Conservation (phyloP, 345 rosid genomes). For the Mangifera indica region DNA sequence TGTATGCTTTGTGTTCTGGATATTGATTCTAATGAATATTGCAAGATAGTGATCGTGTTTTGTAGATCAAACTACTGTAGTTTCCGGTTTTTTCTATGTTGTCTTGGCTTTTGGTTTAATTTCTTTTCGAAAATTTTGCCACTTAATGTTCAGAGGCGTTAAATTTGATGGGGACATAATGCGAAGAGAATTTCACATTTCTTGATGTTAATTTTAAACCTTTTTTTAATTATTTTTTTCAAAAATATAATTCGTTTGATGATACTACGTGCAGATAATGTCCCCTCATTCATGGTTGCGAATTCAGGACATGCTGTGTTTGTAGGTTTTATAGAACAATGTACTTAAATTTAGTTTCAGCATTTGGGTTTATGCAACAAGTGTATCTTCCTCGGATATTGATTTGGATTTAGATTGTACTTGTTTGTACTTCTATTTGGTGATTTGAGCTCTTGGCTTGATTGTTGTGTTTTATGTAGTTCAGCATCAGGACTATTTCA, state of each 20-base stretch:
- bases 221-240: neutral
- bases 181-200: neutral
- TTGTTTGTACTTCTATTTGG: neutral
- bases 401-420: neutral
- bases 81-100: neutral
- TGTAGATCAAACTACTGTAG: neutral
- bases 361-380: neutral
- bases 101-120: neutral
- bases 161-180: slow-evolving; percentile 6
- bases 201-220: neutral
- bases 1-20: neutral
- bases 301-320: neutral
- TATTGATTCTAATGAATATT: neutral
- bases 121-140: too few relatives aligned
- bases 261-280: neutral
- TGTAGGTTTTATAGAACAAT: neutral
- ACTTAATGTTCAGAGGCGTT: neutral
- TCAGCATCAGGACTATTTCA: neutral
- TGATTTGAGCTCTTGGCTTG: neutral
- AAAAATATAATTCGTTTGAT: neutral
- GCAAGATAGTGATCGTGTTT: neutral
- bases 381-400: neutral
- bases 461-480: neutral
- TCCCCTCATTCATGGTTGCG: neutral
- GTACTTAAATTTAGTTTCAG: neutral